Evolutionary conservation across 2,329 filamentous ascomycete genomes (phyloP), one percentile per base, ranked within the genome.

Genomic region (Penicillium sp.): DNA sequence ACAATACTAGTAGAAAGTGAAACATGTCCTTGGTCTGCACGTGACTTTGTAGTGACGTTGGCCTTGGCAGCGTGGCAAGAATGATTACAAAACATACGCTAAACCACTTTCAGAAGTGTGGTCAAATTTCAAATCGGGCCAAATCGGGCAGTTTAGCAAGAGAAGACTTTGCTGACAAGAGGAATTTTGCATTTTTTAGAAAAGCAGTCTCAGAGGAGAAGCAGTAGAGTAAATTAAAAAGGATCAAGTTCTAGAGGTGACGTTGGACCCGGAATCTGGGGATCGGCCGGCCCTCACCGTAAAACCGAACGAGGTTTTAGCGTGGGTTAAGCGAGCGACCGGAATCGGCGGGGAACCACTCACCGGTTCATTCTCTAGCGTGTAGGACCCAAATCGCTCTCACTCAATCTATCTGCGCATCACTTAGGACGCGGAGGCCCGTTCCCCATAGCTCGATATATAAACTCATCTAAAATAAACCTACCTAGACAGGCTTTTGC

Each of bases 321-420:
- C 66, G 64, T 67, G 64, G 59, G 66, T 67, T 61, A 46, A 43
- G 65, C 62, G 64, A 64, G 67, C 18, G 37, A 40, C 37, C 37
- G 37, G 37, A 40, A 40, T 40, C 37, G 37, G 37, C 29, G 42
- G 27, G 29, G n/a, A 20, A 22, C 18, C 50, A 52, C 50, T 45
- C 37, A 54, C 69, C 67, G 68, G 66, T 60, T 70, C 65, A 69
- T 71, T 73, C 63, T 68, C 66, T 69, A 66, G 68, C 66, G 68
- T 68, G 60, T 67, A 70, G 49, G 52, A 62, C 67, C 69, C 62
- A 63, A 70, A 61, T 69, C 69, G 70, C 69, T 59, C 54, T 54
- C 69, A 72, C 70, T 63, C 70, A 72, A 60, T 65, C 44, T 57
- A 58, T 53, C 44, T 57, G 52, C 51, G 48, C 41, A 43, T 51